Evolutionary conservation across 331 rosid genomes (phyloP).

Genomic region (Acacia pycnantha): DNA sequence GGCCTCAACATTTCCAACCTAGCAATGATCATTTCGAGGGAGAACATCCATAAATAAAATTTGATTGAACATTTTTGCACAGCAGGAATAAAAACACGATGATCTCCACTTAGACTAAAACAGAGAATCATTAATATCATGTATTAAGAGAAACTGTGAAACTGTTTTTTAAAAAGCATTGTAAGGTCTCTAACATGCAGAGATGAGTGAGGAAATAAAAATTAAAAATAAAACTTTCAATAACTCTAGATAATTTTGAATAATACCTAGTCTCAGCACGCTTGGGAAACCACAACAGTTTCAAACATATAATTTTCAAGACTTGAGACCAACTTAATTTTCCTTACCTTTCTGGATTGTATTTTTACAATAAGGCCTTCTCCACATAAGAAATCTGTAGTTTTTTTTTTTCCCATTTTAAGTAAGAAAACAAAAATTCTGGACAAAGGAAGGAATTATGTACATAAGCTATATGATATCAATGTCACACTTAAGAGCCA

Average conservation of each 20-base stretch:
- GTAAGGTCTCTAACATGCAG: slow-evolving; percentile 18
- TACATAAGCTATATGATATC: not conserved
- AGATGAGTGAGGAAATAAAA: not conserved
- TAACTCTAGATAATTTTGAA: slow-evolving; percentile 1
- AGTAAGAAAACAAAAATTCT: not conserved
- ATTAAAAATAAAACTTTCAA: slow-evolving; percentile 12
- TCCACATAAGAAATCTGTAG: slow-evolving; percentile 2
- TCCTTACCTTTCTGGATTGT: slow-evolving; percentile 9
- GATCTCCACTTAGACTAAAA: slow-evolving; percentile 7
- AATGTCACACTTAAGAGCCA: slow-evolving; percentile 8
- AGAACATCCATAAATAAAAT: slow-evolving; percentile 17
- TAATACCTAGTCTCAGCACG: slow-evolving; percentile 4
- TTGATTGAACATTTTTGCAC: slow-evolving; percentile 22
- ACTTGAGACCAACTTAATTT: not conserved
- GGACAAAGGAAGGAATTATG: not conserved
- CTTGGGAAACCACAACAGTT: slow-evolving; percentile 3
- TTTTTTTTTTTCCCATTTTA: not conserved
- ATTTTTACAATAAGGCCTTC: slow-evolving; percentile 16
- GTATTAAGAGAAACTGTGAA: not conserved
- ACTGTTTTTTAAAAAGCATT: not conserved
- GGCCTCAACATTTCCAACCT: slow-evolving; percentile 92
- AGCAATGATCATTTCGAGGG: slow-evolving; percentile 34
- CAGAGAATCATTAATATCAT: slow-evolving; percentile 1
- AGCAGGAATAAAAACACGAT: slow-evolving; percentile 20
- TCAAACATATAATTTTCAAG: slow-evolving; percentile 8